Evolutionary conservation across 2,329 filamentous ascomycete genomes (phyloP), one percentile per base, ranked within the genome.

Genomic region (Aspergillus alliaceus): DNA sequence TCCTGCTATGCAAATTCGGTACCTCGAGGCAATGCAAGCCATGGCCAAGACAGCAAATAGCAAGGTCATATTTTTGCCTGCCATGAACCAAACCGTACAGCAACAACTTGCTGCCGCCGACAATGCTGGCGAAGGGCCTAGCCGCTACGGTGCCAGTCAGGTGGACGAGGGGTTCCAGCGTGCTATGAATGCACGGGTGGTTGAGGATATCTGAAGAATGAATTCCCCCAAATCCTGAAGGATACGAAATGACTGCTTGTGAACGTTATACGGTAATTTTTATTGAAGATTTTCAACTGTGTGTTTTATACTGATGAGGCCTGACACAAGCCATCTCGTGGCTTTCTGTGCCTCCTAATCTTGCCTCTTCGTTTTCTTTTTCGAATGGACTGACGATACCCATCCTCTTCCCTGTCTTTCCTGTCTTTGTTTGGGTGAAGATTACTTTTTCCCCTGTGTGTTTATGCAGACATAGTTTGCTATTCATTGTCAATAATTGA

Each of bases 1-100:
- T 0, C 95, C 95, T 2, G 95, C 95, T 66, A 99, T 99, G 95
- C 93, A 97, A 79, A 96, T 96, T 79, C 84, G 93, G 64, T 98
- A 98, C 76, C 89, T 99, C 65, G 95, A 99, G 79, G 93, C 95
- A 4, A 98, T 98, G 93, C 95, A 98, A 75, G 86, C 91, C 40
- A 99, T 99, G 93, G 95, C 95, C 68, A 98, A 97, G 84, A 86
- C 86, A 0, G 91, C 92, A 48, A 96, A 92, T 77, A 85, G 82
- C 76, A 96, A 96, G 79, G 89, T 95, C 69, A 93, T 93, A 67
- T 93, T 95, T 82, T 72, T 95, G 65, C 90, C 89, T 1, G 86
- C 82, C 8, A 75, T 80, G 39, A 84, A 84, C 74, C 84, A 90
- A 77, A 86, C 84, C 15, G 67, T 78, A 22, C 80, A 80, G 63